phyloP scores from a whole-genome alignment of 2,329 filamentous ascomycete species.

The Cladophialophora psammophila region DNA sequence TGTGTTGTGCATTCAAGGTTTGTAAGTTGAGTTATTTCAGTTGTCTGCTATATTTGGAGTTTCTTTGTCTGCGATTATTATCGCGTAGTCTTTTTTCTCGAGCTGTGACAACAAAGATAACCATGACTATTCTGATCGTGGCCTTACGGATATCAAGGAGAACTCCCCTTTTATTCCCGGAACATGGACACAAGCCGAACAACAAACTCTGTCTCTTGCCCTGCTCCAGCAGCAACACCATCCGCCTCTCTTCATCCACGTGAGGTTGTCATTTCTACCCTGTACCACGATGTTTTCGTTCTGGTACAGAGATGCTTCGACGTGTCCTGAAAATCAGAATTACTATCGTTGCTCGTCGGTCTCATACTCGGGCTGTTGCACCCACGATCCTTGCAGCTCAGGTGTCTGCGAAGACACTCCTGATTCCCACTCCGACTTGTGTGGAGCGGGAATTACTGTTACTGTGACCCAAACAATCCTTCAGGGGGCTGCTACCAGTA shows the following conservation, averaged over 20 bases:
- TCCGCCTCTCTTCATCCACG: not conserved
- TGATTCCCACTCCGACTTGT: slow-evolving; percentile 17
- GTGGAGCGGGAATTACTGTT: slow-evolving; percentile 23
- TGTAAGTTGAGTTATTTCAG: not conserved
- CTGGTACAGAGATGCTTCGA: slow-evolving; percentile 15
- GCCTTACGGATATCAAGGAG: not conserved
- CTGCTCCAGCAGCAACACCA: not conserved
- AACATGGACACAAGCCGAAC: not conserved
- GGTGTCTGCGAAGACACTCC: slow-evolving; percentile 13
- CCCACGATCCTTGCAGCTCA: slow-evolving; percentile 19
- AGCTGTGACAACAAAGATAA: slow-evolving; percentile 10
- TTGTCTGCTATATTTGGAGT: slow-evolving; percentile 13
- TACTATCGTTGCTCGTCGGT: slow-evolving; percentile 22
- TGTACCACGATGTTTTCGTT: slow-evolving; percentile 17
- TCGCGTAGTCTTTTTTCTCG: slow-evolving; percentile 1
- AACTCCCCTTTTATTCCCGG: not conserved
- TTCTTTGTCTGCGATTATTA: slow-evolving; percentile 5
- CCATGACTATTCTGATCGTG: not conserved
- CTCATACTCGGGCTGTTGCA: slow-evolving; percentile 20
- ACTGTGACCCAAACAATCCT: slow-evolving; percentile 33
- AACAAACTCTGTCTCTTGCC: not conserved
- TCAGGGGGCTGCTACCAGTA: slow-evolving; percentile 32
- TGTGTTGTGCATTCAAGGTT: not conserved
- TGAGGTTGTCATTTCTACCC: not conserved
- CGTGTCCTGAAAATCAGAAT: slow-evolving; percentile 15